These are phyloP conservation scores for Moringa oleifera DNA, from an alignment of 345 rosid species.

Conservation along the genomic window DNA sequence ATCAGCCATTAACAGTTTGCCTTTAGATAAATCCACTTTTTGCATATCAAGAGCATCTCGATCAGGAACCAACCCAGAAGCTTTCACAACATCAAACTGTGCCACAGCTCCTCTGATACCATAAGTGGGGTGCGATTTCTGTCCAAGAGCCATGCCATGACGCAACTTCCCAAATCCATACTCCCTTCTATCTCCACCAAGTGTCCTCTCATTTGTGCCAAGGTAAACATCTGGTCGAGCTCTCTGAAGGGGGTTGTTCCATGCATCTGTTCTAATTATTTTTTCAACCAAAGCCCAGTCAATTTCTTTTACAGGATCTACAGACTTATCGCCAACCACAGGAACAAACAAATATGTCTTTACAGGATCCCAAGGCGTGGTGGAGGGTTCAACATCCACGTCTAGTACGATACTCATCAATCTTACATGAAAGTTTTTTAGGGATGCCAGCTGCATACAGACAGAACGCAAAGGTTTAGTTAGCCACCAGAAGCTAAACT, in stretches of 20 bases:
- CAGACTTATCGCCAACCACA: constrained; percentile 57
- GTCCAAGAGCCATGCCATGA: constrained; percentile 76
- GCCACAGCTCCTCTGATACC: constrained; percentile 99
- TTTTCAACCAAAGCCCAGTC: constrained; percentile 79
- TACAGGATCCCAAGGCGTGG: constrained; percentile 99
- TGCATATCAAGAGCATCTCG: constrained; percentile 44
- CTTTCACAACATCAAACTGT: constrained; percentile 85
- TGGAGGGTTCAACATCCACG: constrained; percentile 98
- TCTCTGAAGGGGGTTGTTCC: constrained; percentile 96
- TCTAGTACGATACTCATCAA: constrained; percentile 98
- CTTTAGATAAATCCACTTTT: constrained; percentile 34
- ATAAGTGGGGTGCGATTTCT: constrained; percentile 94
- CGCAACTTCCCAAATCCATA: constrained; percentile 97
- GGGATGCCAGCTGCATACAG: constrained; percentile 80
- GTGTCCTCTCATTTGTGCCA: constrained; percentile 95
- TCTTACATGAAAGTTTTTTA: constrained; percentile 88
- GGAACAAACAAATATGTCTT: constrained; percentile 98
- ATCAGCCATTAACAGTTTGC: constrained; percentile 86
- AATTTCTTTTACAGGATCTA: constrained; percentile 67
- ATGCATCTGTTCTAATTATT: constrained; percentile 51
- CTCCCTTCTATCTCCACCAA: constrained; percentile 98
- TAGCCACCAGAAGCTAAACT: constrained; percentile 2
- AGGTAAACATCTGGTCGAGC: constrained; percentile 98
- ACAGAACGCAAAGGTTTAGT: constrained; percentile 8
- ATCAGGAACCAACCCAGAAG: constrained; percentile 77